These are phyloP conservation scores for Crithidia mellificae DNA, from an alignment of 208 protist genomes.

Conservation along the genomic window DNA sequence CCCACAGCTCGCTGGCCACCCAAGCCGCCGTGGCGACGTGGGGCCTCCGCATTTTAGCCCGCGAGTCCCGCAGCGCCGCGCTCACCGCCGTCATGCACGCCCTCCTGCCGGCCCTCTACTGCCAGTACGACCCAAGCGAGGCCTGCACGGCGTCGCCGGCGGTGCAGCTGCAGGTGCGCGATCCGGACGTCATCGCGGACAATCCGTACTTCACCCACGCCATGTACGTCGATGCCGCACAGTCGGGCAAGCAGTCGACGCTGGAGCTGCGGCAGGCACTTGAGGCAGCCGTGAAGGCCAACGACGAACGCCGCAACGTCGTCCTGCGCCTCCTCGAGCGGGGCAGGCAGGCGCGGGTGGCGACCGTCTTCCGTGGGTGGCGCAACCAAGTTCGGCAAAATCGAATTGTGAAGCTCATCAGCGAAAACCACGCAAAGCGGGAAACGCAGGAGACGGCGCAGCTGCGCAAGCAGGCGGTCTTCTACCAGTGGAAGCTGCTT, in stretches of 20 bases:
- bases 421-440: conserved; percentile 40
- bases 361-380: conserved; percentile 63
- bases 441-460: conserved; percentile 29
- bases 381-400: conserved; percentile 37
- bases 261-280: conserved; percentile 39
- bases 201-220: conserved; percentile 87
- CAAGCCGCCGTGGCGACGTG: conserved; percentile 68
- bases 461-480: conserved; percentile 42
- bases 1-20: conserved; percentile 36
- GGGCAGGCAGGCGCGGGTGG: conserved; percentile 15
- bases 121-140: conserved; percentile 50
- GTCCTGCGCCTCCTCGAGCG: conserved; percentile 40
- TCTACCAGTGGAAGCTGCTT: conserved; percentile 71
- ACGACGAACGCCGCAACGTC: conserved; percentile 49
- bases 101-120: conserved; percentile 76
- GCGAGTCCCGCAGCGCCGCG: conserved; percentile 23
- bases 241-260: conserved; percentile 37
- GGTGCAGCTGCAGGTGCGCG: conserved; percentile 58
- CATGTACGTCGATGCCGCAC: conserved; percentile 78
- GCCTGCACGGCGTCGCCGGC: conserved; percentile 47
- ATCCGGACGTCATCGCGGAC: conserved; percentile 41
- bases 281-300: conserved; percentile 42
- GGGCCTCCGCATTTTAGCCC: conserved; percentile 66
- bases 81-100: conserved; percentile 50
- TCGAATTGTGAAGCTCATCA: conserved; percentile 40